phyloP scores from a whole-genome alignment of 768 basidiomycete genomes.

The Sutorius australiensis region DNA sequence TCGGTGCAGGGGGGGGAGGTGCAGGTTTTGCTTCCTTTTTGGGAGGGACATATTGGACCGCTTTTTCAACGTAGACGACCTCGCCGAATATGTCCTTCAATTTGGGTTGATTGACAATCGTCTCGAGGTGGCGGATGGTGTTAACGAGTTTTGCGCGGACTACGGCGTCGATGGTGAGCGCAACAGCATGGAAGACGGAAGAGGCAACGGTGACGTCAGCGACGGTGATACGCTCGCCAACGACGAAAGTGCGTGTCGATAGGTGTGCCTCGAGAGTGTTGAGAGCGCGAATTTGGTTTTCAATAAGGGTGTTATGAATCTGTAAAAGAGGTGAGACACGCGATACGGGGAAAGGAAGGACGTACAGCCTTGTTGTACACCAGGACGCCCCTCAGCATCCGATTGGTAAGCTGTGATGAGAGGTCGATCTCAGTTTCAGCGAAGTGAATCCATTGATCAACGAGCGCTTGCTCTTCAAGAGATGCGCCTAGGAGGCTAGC shows the following conservation, averaged over 20 bases:
- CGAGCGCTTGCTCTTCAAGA: constrained; percentile 61
- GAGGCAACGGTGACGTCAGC: constrained; percentile 78
- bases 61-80: constrained; percentile 63
- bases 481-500: constrained; percentile 69
- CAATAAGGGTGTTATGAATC: constrained; percentile 54
- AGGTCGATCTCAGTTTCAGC: constrained; percentile 60
- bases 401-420: constrained; percentile 35
- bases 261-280: constrained; percentile 73
- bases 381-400: constrained; percentile 44
- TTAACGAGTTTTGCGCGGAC: constrained; percentile 68
- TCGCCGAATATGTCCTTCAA: constrained; percentile 65
- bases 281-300: constrained; percentile 56
- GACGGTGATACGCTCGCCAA: constrained; percentile 90
- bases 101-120: constrained; percentile 79
- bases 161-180: constrained; percentile 60
- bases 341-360: constrained; percentile 5
- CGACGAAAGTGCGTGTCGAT: constrained; percentile 79
- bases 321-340: constrained; percentile 24
- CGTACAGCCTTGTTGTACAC: constrained; percentile 84
- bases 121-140: constrained; percentile 81
- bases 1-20: constrained; percentile 38
- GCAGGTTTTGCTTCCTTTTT: constrained; percentile 58
- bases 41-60: constrained; percentile 65
- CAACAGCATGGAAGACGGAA: constrained; percentile 51
- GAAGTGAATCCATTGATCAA: constrained; percentile 85